Percentiles rank a stretch among this genome's conserved stretches.
phyloP scores from a whole-genome alignment of 148 eudicot species.

The Cornus controversa region DNA sequence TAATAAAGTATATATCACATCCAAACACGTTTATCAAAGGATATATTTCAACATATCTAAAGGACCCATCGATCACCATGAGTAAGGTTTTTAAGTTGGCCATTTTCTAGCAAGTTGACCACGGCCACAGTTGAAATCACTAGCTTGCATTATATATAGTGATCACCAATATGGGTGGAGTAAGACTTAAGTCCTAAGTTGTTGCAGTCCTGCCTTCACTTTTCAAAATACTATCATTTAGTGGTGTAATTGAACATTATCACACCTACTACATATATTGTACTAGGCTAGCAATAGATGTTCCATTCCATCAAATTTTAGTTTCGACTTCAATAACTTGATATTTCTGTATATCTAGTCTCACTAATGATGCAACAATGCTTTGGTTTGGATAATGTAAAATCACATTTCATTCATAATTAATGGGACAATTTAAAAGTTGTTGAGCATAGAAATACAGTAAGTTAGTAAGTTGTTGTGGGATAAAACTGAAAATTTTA shows the following conservation, averaged over 20 bases:
- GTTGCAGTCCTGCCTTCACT: too few species aligned
- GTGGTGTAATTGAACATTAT: not conserved
- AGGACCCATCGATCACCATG: not conserved
- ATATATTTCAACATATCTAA: too few species aligned
- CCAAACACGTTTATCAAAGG: not conserved
- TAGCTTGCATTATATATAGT: not conserved
- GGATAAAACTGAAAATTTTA: too few species aligned
- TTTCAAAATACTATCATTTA: not conserved
- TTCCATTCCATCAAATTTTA: not conserved
- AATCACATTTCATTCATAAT: too few species aligned
- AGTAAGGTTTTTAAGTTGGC: not conserved
- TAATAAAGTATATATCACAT: not conserved
- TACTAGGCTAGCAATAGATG: not conserved
- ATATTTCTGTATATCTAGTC: too few species aligned
- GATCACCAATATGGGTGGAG: not conserved
- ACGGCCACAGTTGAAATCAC: not conserved
- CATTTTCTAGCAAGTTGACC: constrained; percentile 9
- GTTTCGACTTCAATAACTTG: too few species aligned
- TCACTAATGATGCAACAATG: too few species aligned
- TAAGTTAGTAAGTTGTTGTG: too few species aligned
- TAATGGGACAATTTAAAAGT: too few species aligned
- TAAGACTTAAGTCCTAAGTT: not conserved
- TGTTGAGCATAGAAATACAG: too few species aligned
- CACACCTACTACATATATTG: too few species aligned
- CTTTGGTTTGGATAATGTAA: too few species aligned